Base-by-base conservation (phyloP, 225 moss, liverwort and hornwort genomes). In the Ulota crispa region DNA sequence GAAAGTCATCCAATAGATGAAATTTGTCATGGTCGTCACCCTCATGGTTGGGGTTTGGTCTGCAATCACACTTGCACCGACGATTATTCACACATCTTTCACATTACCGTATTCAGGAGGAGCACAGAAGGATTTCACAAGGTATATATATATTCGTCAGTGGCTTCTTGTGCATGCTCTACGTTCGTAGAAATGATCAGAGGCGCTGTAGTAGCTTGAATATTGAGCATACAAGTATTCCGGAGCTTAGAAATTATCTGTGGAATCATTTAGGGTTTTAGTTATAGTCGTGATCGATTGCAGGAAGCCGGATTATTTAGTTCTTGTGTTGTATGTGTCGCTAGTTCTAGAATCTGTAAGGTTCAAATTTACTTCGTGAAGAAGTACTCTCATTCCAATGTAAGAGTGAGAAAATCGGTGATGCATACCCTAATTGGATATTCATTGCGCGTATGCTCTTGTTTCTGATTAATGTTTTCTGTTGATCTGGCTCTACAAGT, bases 231-330 rank as follows among this genome's bases (percentile, higher is more conserved):
- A 26, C 55, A 28, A 27, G 54, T 21, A 78, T 28, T 57, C 39
- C 30, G 21, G 23, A 27, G 24, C 66, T 9, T 21, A 39, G 59
- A 28, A 79, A 23, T 30, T 31, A 30, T 69, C 59, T 30, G 31
- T 43, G 43, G 43, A 55, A 37, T 31, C 42, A 79, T 23, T 79
- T 79, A 70, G 79, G 69, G 79, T 79, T 79, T n/a, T 16, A 6
- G 21, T 30, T 43, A 23, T 43, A 68, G 79, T 23, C 9, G 6
- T 9, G 56, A 57, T 69, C 31, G 57, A 57, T 69, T 43, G 57
- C n/a, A 42, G 43, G 39, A 43, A 59, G 3, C 31, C 30, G 5
- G 27, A 21, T 23, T 57, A 21, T 23, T 57, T 19, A 55, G 13
- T 39, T 31, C 16, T 70, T 54, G 54, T 39, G 32, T 36, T 64